Base-by-base conservation (phyloP, 73 alveolate species). In the Paramecium octaurelia region DNA sequence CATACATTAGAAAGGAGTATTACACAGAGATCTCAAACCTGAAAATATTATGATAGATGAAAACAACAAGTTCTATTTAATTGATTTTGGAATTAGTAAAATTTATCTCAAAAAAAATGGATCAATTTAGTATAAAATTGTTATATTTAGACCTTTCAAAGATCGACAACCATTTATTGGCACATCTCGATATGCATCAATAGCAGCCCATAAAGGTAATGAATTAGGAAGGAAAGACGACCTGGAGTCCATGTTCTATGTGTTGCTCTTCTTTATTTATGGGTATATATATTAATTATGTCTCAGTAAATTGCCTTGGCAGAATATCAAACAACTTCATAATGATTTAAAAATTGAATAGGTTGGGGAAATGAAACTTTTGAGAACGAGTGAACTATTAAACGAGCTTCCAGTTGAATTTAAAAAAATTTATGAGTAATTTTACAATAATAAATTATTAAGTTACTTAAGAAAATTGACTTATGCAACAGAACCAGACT, bases 211-310 rank as follows among this genome's bases (percentile, higher is more conserved):
- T 92, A 75, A 93, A 71, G 98, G 98, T 29, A 77, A 96, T 46
- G 99, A 97, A 91, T 95, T 96, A 85, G 92, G 99, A 24, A 92
- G 99, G 16, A 86, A 98, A 83, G 94, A 94, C 93, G 98, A 95
- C 58, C 71, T 95, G 0, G 98, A 95, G 84, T 68, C 94, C 23
- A 46, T 95, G 58, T 96, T 97, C 8, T 96, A 96, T 24, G 96
- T 97, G 34, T 54, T 97, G 85, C 71, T 94, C 88, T 94, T 91
- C 75, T 92, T 94, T 77, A 27, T 31, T 34, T 68, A 86, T 92
- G 46, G 96, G 97, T 64, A 64, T 3, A 10, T 1, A 59, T 10
- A 27, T 23, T 27, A 24, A 2, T 6, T 29, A 35, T 59, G 27
- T 59, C 27, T 24, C 29, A 64, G 84, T 24, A 71, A 64, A 69